These are phyloP conservation scores for Fraxinus nigra DNA, from an alignment of 305 asterid species.

Conservation along the genomic window DNA sequence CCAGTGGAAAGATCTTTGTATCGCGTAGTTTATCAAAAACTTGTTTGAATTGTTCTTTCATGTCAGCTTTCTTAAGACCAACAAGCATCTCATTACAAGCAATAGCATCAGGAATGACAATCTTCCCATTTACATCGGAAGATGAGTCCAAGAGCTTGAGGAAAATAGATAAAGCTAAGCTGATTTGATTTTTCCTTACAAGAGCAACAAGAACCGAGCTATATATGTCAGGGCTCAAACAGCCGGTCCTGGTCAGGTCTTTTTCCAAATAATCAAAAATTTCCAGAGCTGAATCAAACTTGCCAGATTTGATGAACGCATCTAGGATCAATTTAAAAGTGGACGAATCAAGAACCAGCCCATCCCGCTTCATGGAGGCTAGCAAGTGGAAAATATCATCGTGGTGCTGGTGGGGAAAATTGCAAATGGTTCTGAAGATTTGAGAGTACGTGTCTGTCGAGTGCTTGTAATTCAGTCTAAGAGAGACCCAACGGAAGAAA, in stretches of 20 bases:
- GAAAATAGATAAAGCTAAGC: conserved; percentile 63
- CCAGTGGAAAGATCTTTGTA: conserved; percentile 56
- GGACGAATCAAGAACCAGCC: conserved; percentile 50
- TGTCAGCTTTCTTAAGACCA: conserved; percentile 67
- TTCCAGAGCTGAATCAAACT: conserved; percentile 64
- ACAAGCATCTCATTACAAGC: conserved; percentile 87
- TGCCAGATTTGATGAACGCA: conserved; percentile 59
- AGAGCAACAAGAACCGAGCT: conserved; percentile 76
- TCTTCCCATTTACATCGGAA: conserved; percentile 21
- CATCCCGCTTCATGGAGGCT: conserved; percentile 52
- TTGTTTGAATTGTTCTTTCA: conserved; percentile 62
- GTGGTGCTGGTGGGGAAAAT: conserved; percentile 39
- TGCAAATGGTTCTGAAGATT: conserved; percentile 54
- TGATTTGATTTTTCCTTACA: conserved; percentile 60
- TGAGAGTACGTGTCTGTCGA: conserved; percentile 57
- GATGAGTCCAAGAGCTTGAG: conserved; percentile 58
- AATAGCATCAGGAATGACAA: conserved; percentile 51
- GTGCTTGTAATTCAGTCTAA: conserved; percentile 64
- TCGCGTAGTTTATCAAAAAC: conserved; percentile 58
- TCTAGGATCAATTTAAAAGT: conserved; percentile 71
- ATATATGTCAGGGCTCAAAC: conserved; percentile 53
- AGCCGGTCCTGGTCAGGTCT: conserved; percentile 35
- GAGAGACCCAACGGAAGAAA: conserved; percentile 73
- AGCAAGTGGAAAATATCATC: conserved; percentile 53
- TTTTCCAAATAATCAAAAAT: conserved; percentile 60